A percentile compares a stretch with the other conserved stretches of the same genome.
Evolutionary conservation across 2,329 filamentous ascomycete genomes (phyloP).

Genomic region (Zasmidium cellare): DNA sequence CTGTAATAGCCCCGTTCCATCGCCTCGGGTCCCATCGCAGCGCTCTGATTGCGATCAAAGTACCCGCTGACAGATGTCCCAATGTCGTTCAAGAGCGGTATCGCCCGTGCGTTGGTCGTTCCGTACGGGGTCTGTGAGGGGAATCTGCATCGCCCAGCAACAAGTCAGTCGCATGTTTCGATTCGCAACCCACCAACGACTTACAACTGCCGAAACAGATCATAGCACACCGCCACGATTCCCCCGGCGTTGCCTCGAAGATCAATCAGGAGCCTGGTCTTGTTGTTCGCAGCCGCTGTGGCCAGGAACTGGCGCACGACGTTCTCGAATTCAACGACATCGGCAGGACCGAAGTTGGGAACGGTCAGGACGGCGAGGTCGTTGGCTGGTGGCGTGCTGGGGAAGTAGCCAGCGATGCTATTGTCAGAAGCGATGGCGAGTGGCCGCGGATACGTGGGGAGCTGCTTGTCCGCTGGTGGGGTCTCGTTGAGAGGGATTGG

Average conservation of each 20-base stretch:
- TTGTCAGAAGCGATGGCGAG: no score
- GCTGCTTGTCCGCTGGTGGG: no score
- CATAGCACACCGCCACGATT: constrained; percentile 40
- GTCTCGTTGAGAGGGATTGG: no score
- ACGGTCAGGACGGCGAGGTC: constrained; percentile 47
- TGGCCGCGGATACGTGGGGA: no score
- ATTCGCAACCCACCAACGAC: no score
- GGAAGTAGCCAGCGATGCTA: constrained; percentile 44
- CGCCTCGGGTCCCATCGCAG: no score
- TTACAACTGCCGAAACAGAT: constrained; percentile 54
- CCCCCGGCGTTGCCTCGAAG: constrained; percentile 63
- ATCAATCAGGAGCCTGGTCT: constrained; percentile 65
- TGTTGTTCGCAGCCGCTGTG: constrained; percentile 47
- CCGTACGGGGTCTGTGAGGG: constrained; percentile 49
- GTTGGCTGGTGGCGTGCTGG: constrained; percentile 45
- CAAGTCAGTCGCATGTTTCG: no score
- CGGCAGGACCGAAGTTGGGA: constrained; percentile 37
- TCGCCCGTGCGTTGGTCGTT: constrained; percentile 44
- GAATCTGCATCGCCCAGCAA: no score
- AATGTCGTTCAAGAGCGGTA: constrained; percentile 39
- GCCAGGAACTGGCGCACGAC: constrained; percentile 49
- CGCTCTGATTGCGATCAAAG: no score
- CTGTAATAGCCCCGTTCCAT: no score
- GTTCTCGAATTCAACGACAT: constrained; percentile 37
- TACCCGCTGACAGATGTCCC: constrained; percentile 34